These are phyloP conservation scores for Bolboschoenus planiculmis DNA, from an alignment of 176 grass and related monocot genomes.

Conservation along the genomic window DNA sequence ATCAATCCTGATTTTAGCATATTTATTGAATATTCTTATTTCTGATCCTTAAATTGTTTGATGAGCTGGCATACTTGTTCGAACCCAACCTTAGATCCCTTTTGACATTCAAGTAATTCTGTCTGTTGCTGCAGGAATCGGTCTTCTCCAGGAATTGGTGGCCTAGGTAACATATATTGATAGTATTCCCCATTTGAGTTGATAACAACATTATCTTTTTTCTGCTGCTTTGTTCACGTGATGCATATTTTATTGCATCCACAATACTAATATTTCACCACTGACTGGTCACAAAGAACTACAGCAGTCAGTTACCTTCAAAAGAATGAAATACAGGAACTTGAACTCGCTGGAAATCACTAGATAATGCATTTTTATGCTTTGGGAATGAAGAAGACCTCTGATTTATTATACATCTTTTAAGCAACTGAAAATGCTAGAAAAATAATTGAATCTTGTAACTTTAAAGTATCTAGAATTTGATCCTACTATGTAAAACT, in stretches of 20 bases:
- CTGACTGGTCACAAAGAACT: not conserved
- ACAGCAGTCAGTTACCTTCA: not conserved
- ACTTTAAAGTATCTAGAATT: not conserved
- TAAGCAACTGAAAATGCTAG: not conserved
- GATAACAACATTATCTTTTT: not conserved
- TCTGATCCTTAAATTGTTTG: not conserved
- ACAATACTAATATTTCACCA: not conserved
- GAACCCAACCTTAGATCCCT: not conserved
- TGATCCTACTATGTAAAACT: not conserved
- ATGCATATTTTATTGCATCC: not conserved
- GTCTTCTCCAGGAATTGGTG: not conserved
- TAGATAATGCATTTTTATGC: not conserved
- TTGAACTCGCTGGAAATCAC: not conserved
- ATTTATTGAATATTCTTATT: not conserved
- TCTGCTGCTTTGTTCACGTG: not conserved
- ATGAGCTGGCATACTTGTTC: not conserved
- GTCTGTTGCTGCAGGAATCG: not conserved
- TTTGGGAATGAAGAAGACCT: not conserved
- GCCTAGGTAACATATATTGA: not conserved
- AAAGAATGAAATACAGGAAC: not conserved
- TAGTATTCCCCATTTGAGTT: not conserved
- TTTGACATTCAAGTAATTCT: not conserved
- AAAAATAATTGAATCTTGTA: not conserved
- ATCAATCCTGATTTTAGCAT: not conserved
- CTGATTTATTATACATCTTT: not conserved